phyloP scores from a whole-genome alignment of 257 asterid genomes.

The Solanum bukasovii region DNA sequence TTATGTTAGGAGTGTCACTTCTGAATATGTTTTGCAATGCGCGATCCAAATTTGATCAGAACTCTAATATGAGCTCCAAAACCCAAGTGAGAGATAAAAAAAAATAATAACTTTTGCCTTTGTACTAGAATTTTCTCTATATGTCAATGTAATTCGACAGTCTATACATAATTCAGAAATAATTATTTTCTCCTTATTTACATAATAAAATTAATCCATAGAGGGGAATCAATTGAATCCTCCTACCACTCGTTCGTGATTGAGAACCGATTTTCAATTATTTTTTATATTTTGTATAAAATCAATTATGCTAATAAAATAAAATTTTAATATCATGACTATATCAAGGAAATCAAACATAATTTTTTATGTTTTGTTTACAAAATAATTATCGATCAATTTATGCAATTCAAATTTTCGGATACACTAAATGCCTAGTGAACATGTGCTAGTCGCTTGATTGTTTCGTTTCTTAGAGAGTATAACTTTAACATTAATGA shows the following conservation, averaged over 20 bases:
- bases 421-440: neutral
- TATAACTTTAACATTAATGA: neutral
- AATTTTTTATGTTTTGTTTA: neutral
- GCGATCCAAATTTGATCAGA: neutral
- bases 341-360: neutral
- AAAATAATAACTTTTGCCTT: neutral
- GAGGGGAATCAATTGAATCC: neutral
- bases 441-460: neutral
- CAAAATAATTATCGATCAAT: neutral
- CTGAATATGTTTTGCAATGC: neutral
- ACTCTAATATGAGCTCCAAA: neutral
- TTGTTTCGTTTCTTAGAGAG: neutral
- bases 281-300: neutral
- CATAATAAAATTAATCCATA: neutral
- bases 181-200: neutral
- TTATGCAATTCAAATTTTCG: neutral
- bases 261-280: neutral
- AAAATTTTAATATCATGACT: neutral
- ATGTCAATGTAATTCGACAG: neutral
- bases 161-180: neutral
- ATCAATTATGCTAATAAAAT: neutral
- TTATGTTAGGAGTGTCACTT: neutral
- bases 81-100: neutral
- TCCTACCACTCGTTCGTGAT: neutral
- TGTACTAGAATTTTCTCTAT: neutral